phyloP scores from a whole-genome alignment of 2,329 filamentous ascomycete species.

The Apiospora arundinis region DNA sequence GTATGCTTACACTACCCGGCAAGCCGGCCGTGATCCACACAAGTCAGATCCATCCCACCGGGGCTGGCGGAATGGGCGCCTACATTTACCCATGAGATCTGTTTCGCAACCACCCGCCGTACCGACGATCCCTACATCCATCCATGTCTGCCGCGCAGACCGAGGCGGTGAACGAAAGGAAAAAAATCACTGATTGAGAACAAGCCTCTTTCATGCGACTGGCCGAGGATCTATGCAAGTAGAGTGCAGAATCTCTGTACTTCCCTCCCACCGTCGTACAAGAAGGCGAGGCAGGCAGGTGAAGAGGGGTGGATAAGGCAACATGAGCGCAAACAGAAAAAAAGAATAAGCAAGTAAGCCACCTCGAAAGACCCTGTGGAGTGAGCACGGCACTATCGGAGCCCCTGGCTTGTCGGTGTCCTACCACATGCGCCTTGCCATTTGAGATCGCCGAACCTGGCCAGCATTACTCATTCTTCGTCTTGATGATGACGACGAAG shows the following conservation, averaged over 20 bases:
- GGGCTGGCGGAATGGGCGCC: not conserved
- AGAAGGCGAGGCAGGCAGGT: not conserved
- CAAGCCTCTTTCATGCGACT: not conserved
- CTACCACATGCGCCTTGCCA: not conserved
- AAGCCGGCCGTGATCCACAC: not conserved
- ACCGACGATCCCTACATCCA: not conserved
- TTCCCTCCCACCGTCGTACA: constrained; percentile 3
- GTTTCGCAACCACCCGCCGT: not conserved
- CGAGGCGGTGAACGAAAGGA: not conserved
- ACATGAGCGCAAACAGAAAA: not conserved
- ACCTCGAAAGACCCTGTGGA: not conserved
- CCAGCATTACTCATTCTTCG: not conserved
- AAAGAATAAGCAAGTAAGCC: not conserved
- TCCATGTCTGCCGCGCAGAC: not conserved
- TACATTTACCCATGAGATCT: not conserved
- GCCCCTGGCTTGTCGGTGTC: constrained; percentile 4
- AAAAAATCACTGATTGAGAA: not conserved
- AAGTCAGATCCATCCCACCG: not conserved
- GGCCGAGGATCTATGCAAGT: constrained; percentile 1
- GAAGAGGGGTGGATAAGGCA: not conserved
- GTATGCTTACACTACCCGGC: not conserved
- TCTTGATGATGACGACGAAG: no score
- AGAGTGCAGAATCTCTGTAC: constrained; percentile 15
- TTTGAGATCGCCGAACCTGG: not conserved
- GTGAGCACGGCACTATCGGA: not conserved